Base-by-base conservation (phyloP, 2,329 filamentous ascomycete genomes). In the Delphinella strobiligena region DNA sequence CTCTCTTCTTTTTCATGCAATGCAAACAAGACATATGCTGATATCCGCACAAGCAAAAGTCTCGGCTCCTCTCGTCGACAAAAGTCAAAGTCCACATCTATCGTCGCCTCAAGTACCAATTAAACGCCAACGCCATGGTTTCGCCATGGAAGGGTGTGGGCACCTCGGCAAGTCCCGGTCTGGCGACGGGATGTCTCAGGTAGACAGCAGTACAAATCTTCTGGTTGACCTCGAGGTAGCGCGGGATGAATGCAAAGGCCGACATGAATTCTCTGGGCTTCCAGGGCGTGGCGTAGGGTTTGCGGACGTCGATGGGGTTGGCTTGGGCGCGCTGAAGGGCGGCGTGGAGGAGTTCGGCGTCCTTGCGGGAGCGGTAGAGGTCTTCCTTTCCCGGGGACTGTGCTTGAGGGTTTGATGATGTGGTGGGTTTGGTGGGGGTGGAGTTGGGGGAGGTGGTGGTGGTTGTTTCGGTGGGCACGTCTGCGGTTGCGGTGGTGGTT, bases 181-280 rank as follows among this genome's bases (percentile, higher is more conserved):
- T 73, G 18, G 86, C 91, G 32, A 96, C 89, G 0, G 91, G 91
- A 66, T 98, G 89, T 42, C 91, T 75, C 46, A 98, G 66, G 61
- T 98, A 98, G 31, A 98, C 87, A 9, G 91, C 91, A 1, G 88
- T 81, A 63, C 91, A 98, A 53, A 96, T 82, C 55, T 88, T 93
- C 61, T 93, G 91, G 69, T 96, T 95, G 51, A 98, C 91, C 66
- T 98, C 93, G 45, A 98, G 75, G 61, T 96, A 98, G 39, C 83
- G 71, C 9, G 91, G 91, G 50, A 98, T 87, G 62, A 94, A 95
- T 17, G 88, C 87, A 62, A 98, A 98, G 1, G 88, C 79, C 37
- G 75, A 72, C 83, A 98, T 93, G 62, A 75, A 96, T 38, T 81
- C 73, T 41, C 87, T 74, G 10, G 91, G 91, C 48, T 72, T 66